Conservation (phyloP, 331 rosid genomes). For the Pyrus hybrid region DNA sequence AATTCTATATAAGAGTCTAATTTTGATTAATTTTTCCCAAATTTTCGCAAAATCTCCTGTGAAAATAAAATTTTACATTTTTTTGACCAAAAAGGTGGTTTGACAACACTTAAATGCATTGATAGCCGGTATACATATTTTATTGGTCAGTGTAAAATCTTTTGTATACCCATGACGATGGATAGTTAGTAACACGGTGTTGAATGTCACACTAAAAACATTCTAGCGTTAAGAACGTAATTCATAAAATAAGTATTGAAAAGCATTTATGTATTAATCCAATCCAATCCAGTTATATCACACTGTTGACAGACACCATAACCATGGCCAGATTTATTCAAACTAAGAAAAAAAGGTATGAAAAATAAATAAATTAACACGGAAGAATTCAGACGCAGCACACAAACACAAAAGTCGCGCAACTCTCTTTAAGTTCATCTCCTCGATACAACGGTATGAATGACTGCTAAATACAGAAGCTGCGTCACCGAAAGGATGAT, state of each 20-base stretch:
- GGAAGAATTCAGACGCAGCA: neutral
- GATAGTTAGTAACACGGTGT: neutral
- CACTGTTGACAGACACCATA: conserved; percentile 25
- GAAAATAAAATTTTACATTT: no score
- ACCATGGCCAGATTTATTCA: conserved; percentile 14
- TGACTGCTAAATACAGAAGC: conserved; percentile 54
- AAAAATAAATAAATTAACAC: neutral
- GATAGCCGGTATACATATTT: neutral
- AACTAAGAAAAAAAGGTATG: neutral
- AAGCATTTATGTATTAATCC: neutral
- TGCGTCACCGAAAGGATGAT: conserved; percentile 85
- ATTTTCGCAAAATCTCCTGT: accelerated
- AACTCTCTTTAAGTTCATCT: conserved; percentile 16
- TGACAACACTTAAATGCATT: neutral
- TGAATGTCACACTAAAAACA: no score
- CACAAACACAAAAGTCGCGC: conserved; percentile 18
- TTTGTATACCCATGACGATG: neutral
- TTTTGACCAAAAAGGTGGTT: no score
- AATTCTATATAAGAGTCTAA: no score
- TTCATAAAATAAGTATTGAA: neutral
- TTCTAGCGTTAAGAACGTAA: neutral
- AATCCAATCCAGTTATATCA: conserved; percentile 20
- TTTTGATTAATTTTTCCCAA: no score
- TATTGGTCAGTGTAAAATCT: neutral
- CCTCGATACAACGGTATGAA: conserved; percentile 34